Evolutionary conservation across 441 rosid genomes (phyloP), one percentile per base, ranked within the genome.

Genomic region (Corymbia citriodora): DNA sequence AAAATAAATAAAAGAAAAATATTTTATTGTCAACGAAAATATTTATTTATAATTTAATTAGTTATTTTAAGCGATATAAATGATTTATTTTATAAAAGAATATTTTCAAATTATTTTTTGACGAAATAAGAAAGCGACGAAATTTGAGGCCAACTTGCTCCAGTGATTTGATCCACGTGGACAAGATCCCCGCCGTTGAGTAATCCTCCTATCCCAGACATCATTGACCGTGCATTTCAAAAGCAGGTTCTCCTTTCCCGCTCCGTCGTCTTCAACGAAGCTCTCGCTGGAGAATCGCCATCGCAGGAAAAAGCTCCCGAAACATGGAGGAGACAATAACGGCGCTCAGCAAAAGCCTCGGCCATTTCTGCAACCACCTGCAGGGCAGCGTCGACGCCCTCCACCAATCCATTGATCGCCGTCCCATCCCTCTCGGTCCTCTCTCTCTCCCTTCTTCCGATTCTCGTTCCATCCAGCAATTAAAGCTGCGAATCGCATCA

Each of bases 361-460:
- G 95, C 40, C 89, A 92, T 5, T 96, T 96, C 96, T 95, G 97
- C 93, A 95, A 93, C 92, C 97, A 95, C 89, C 93, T 98, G 8
- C 94, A 95, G 88, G 90, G 90, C 92, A 96, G 96, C 93, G 94
- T 95, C 91, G 96, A 95, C 87, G 95, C 97, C 49, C 95, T 97
- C 93, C 94, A 93, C 90, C 96, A 93, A 68, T 96, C 98, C 15
- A 90, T 97, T 82, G 93, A 93, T 13, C 97, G 97, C 93, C 99
- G 97, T 18, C 96, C 96, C 88, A 95, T 98, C 90, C 98, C 98
- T 94, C 96, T 96, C 74, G 96, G 99, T 96, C 74, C 50, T 29
- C 9, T 33, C 25, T 8, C n/a, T 49, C 87, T 16, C 40, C 14
- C 65, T 45, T 57, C 87, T 85, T 89, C 87, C 88, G 29, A 31